These are phyloP conservation scores for Trametes hirsuta DNA, from an alignment of 1,284 basidiomycete species.

Conservation along the genomic window DNA sequence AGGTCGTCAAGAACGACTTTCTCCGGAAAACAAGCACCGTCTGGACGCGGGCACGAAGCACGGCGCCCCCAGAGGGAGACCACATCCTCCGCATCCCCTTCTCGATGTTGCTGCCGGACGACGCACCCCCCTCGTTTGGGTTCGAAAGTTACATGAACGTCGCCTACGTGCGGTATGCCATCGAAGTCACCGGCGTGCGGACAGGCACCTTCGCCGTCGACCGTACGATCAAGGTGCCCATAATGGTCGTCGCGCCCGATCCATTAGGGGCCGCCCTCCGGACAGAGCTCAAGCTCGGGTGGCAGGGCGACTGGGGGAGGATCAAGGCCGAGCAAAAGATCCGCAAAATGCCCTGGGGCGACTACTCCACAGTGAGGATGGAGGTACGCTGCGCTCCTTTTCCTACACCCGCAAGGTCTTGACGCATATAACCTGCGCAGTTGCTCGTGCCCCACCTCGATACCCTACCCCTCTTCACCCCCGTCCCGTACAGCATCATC, in stretches of 20 bases:
- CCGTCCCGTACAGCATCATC: slow-evolving; percentile 19
- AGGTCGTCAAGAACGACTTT: slow-evolving; percentile 12
- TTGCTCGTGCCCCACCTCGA: slow-evolving; percentile 19
- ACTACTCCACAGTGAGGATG: slow-evolving; percentile 12
- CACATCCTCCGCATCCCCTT: slow-evolving; percentile 15
- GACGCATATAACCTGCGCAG: background rate
- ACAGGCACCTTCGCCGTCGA: slow-evolving; percentile 14
- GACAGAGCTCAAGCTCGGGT: slow-evolving; percentile 17
- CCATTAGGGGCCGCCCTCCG: slow-evolving; percentile 12
- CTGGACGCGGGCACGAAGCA: slow-evolving; percentile 3
- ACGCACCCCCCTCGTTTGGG: slow-evolving; percentile 18
- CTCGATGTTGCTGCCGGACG: slow-evolving; percentile 8
- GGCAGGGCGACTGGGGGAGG: slow-evolving; percentile 20
- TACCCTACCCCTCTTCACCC: slow-evolving; percentile 20
- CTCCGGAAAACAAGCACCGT: slow-evolving; percentile 7
- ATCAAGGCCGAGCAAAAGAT: slow-evolving; percentile 14
- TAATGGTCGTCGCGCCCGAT: slow-evolving; percentile 16
- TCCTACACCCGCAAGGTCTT: background rate
- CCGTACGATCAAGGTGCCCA: slow-evolving; percentile 9
- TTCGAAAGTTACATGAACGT: slow-evolving; percentile 20
- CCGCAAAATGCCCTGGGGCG: slow-evolving; percentile 21
- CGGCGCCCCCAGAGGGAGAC: slow-evolving; percentile 2
- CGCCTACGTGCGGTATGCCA: slow-evolving; percentile 17
- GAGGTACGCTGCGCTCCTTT: slow-evolving; percentile 4
- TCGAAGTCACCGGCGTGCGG: slow-evolving; percentile 15